Percentiles rank a stretch among this genome's conserved stretches.
These are phyloP conservation scores for Odontarrhena argentea DNA, from an alignment of 345 rosid genomes.

Conservation along the genomic window DNA sequence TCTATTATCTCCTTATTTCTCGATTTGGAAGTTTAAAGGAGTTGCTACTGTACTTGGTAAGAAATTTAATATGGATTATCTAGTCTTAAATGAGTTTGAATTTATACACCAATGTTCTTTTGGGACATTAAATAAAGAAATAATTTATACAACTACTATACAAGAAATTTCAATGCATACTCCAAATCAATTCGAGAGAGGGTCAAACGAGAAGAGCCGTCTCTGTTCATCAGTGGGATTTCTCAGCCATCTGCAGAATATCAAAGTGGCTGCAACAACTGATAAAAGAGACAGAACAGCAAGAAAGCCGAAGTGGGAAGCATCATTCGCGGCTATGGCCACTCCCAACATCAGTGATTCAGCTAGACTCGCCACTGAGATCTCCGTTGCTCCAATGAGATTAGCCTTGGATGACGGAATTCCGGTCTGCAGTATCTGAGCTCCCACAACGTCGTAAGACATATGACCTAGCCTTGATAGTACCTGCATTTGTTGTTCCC, in stretches of 20 bases:
- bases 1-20: background rate
- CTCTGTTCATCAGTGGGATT: constrained; percentile 89
- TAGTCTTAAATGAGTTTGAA: background rate
- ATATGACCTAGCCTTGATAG: constrained; percentile 89
- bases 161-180: constrained; percentile 23
- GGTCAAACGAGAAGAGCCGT: constrained; percentile 61
- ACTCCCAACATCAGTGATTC: constrained; percentile 89
- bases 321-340: constrained; percentile 80
- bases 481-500: constrained; percentile 50
- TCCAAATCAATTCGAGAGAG: constrained; percentile 33
- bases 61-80: too few species aligned
- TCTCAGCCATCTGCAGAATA: constrained; percentile 81
- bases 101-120: constrained; percentile 2
- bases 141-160: constrained; percentile 37
- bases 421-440: constrained; percentile 96
- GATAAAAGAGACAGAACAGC: constrained; percentile 77
- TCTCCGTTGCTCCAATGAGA: constrained; percentile 86
- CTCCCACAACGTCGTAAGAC: constrained; percentile 85
- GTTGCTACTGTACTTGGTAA: too few species aligned
- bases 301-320: constrained; percentile 75
- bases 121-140: constrained; percentile 6
- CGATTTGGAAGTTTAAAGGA: too few species aligned
- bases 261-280: constrained; percentile 80
- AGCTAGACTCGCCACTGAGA: constrained; percentile 88
- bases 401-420: constrained; percentile 91